A percentile compares a stretch with the other conserved stretches of the same genome.
phyloP scores from a whole-genome alignment of 2,329 filamentous ascomycete species.

The Emergomyces orientalis region DNA sequence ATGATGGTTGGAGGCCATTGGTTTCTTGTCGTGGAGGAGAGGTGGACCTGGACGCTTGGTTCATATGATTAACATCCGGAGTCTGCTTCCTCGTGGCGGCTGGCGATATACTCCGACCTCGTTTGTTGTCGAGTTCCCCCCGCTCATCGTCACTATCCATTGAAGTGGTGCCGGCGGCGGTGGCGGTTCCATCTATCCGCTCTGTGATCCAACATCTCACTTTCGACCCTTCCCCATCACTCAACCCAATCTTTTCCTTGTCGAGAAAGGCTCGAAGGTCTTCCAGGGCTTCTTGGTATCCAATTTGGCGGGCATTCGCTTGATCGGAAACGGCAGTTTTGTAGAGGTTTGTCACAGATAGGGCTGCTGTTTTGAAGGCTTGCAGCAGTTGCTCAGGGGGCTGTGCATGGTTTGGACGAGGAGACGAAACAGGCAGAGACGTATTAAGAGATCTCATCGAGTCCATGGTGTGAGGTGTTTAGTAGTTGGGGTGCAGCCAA shows the following conservation, averaged over 20 bases:
- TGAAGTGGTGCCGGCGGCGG: conserved; percentile 16
- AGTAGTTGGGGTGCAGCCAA: neutral
- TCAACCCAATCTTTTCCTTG: conserved; percentile 65
- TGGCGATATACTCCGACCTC: conserved; percentile 30
- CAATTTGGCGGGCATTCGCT: conserved; percentile 63
- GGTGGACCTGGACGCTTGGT: conserved; percentile 24
- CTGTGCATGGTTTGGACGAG: conserved; percentile 32
- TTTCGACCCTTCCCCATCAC: conserved; percentile 66
- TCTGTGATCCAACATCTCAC: conserved; percentile 53
- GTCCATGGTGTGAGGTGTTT: conserved; percentile 42
- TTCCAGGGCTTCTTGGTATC: conserved; percentile 89
- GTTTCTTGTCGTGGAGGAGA: conserved; percentile 24
- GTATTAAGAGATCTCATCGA: conserved; percentile 56
- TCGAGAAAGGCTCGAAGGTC: conserved; percentile 82
- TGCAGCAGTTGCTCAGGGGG: conserved; percentile 58
- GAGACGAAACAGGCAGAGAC: conserved; percentile 47
- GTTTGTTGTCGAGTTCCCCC: conserved; percentile 32
- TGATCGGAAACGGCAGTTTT: conserved; percentile 78
- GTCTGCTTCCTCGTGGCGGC: conserved; percentile 26
- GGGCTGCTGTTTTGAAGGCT: conserved; percentile 82
- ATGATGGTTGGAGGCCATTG: conserved; percentile 16
- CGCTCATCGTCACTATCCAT: conserved; percentile 40
- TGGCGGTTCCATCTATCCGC: conserved; percentile 35
- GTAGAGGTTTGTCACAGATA: conserved; percentile 93
- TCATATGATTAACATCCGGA: conserved; percentile 21